phyloP scores from a whole-genome alignment of 495 filamentous ascomycete species.

The Neurospora sp. region DNA sequence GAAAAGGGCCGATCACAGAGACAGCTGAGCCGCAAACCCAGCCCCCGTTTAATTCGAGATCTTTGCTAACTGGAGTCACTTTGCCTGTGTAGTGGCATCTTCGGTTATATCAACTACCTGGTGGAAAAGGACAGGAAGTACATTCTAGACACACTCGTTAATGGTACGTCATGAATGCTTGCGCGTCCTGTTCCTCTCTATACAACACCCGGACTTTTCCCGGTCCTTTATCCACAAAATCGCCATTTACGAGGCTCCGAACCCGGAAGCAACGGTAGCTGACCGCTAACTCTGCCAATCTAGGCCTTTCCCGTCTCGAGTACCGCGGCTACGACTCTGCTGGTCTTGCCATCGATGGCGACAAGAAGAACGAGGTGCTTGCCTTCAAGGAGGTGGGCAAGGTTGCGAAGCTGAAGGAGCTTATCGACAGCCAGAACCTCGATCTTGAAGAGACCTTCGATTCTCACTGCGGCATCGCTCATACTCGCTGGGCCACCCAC shows the following conservation, averaged over 20 bases:
- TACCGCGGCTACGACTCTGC: constrained; percentile 98
- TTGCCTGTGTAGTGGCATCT: constrained; percentile 68
- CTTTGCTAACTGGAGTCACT: background rate
- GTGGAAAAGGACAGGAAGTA: constrained; percentile 94
- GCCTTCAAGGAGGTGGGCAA: constrained; percentile 99
- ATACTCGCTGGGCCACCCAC: constrained; percentile 98
- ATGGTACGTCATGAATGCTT: constrained; percentile 47
- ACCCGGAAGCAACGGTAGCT: constrained; percentile 7
- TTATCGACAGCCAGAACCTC: constrained; percentile 73
- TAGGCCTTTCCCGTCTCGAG: constrained; percentile 75
- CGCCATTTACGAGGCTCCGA: constrained; percentile 5
- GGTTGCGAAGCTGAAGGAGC: constrained; percentile 88
- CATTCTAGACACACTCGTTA: constrained; percentile 91
- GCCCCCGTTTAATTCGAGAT: background rate
- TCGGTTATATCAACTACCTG: constrained; percentile 88
- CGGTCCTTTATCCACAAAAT: constrained; percentile 4
- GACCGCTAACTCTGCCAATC: constrained; percentile 13
- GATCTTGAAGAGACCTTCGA: constrained; percentile 89
- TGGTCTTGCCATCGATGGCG: constrained; percentile 88
- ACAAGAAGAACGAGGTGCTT: constrained; percentile 96
- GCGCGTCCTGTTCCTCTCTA: background rate
- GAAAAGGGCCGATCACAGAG: background rate
- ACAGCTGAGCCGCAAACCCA: background rate
- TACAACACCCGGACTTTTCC: constrained; percentile 1
- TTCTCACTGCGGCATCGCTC: constrained; percentile 94